A percentile compares a stretch with the other conserved stretches of the same genome.
These are phyloP conservation scores for Fusarium torreyae DNA, from an alignment of 2,329 filamentous ascomycete species.

Conservation along the genomic window DNA sequence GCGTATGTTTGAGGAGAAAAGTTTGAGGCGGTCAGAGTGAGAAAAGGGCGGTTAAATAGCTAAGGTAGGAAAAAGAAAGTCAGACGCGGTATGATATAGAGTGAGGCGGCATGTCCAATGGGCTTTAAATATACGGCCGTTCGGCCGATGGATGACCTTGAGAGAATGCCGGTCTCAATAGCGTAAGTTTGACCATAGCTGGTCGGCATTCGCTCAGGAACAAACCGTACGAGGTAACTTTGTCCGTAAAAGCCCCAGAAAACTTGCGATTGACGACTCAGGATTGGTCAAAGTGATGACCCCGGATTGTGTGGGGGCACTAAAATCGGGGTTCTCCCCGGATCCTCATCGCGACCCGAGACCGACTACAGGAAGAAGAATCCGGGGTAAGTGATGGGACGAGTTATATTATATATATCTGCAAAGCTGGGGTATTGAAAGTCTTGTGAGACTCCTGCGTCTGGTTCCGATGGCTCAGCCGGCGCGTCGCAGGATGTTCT, in stretches of 20 bases:
- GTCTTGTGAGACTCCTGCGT: too few species aligned
- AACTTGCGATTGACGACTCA: not conserved
- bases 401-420: too few species aligned
- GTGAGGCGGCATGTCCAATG: conserved; percentile 6
- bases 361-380: not conserved
- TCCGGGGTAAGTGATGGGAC: conserved; percentile 13
- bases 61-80: not conserved
- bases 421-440: too few species aligned
- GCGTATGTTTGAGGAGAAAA: too few species aligned
- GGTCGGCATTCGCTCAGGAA: not conserved
- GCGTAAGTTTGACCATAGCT: conserved; percentile 19
- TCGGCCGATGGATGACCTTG: conserved; percentile 38
- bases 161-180: conserved; percentile 36
- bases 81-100: too few species aligned
- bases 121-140: conserved; percentile 27
- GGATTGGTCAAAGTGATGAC: conserved; percentile 9
- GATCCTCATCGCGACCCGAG: not conserved
- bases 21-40: not conserved
- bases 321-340: conserved; percentile 28
- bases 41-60: not conserved
- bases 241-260: not conserved
- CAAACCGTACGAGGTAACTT: not conserved
- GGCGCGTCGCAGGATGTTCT: too few species aligned
- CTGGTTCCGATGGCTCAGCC: too few species aligned
- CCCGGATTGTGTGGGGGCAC: not conserved